These are phyloP conservation scores for Mycena crocata DNA, from an alignment of 768 basidiomycete species.

Conservation along the genomic window DNA sequence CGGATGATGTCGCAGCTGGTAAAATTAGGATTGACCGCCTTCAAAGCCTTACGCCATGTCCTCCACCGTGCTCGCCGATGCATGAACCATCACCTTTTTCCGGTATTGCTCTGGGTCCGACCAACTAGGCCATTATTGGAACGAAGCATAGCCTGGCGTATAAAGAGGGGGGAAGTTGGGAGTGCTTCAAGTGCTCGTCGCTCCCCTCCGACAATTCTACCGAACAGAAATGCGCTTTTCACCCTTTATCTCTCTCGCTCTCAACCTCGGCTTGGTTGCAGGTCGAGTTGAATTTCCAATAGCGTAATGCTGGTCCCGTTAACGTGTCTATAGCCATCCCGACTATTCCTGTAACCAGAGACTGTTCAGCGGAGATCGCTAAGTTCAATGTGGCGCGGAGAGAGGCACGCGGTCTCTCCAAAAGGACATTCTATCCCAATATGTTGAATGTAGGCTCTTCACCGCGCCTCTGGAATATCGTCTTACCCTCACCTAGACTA, in stretches of 20 bases:
- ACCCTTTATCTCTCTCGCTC: constrained; percentile 20
- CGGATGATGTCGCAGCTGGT: not conserved
- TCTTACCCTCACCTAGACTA: constrained; percentile 25
- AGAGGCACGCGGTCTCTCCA: constrained; percentile 36
- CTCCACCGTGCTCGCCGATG: not conserved
- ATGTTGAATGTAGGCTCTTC: constrained; percentile 35
- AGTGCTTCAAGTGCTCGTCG: not conserved
- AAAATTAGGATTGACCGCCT: not conserved
- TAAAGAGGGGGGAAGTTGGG: not conserved
- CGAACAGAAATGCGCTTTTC: constrained; percentile 15
- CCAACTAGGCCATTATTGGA: not conserved
- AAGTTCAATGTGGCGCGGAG: constrained; percentile 19
- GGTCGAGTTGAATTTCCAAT: constrained; percentile 17
- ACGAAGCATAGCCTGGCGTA: not conserved
- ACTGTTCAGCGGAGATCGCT: constrained; percentile 39
- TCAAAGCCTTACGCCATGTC: not conserved
- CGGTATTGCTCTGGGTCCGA: not conserved
- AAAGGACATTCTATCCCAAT: constrained; percentile 35
- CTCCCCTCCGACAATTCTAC: not conserved
- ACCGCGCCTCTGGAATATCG: not conserved
- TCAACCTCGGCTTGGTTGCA: constrained; percentile 20
- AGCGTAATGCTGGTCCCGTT: constrained; percentile 10
- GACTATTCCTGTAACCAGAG: constrained; percentile 10
- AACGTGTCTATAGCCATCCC: constrained; percentile 24
- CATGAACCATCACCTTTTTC: not conserved